Evolutionary conservation across 768 basidiomycete genomes (phyloP), one percentile per base, ranked within the genome.

Genomic region (Russula ochroleuca): DNA sequence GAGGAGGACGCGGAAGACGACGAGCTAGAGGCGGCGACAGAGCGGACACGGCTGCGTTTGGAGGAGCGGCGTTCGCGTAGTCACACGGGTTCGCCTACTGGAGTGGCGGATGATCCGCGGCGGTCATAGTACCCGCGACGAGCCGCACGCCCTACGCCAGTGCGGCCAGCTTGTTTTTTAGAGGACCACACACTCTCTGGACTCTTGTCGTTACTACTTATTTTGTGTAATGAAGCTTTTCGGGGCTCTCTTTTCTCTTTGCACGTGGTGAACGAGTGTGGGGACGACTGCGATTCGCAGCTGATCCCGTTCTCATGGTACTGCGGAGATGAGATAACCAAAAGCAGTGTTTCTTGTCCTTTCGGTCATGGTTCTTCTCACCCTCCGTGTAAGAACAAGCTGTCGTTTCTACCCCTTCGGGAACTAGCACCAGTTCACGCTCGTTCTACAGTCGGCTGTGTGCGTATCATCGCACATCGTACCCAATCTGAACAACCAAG

Each of bases 1-100:
- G 92, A 94, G 77, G 81, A 79, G 47, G 87, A 85, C 54, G 86
- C 75, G 19, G 77, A 79, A 59, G 81, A 81, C 40, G 79, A 79
- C 38, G 81, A 73, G 66, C 64, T 79, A 21, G 75, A 75, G 49
- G 79, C 79, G 60, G 76, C 76, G 55, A 80, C 79, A 64, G 75
- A 76, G 69, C 76, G 73, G 74, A 80, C 72, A 78, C 73, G 62
- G 77, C 81, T 73, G 80, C 85, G 72, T 13, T 61, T 53, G 55
- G 70, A 70, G 31, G 66, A 69, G 50, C 68, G 67, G 40, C 57
- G 65, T 2, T 23, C 48, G 10, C 56, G 45, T 1, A 62, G 60
- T 28, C 67, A 52, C 43, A 41, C 64, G 31, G 23, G 31, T n/a
- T 67, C 67, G 49, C 59, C 61, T 3, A 28, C 21, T 3, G 28